A percentile compares a stretch with the other conserved stretches of the same genome.
Evolutionary conservation across 208 protist genomes (phyloP).

Genomic region (Leishmania aethiopica): DNA sequence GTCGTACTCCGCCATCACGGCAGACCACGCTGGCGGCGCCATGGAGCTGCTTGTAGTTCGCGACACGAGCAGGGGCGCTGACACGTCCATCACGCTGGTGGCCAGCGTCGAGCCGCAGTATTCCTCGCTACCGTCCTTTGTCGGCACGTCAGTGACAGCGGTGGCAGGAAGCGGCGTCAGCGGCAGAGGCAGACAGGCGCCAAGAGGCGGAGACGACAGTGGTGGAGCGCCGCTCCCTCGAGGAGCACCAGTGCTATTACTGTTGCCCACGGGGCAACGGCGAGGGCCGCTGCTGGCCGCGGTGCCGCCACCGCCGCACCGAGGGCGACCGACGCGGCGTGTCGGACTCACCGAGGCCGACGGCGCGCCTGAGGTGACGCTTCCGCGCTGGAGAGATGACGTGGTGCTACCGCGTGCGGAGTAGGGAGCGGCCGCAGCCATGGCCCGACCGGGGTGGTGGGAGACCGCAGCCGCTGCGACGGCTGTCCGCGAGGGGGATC

Average conservation of each 20-base stretch:
- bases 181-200: background rate
- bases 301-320: background rate
- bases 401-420: slow-evolving; percentile 29
- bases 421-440: background rate
- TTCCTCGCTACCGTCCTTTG: background rate
- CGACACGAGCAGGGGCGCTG: slow-evolving; percentile 6
- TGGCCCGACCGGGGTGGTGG: background rate
- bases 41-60: background rate
- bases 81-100: background rate
- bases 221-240: slow-evolving; percentile 3
- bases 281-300: slow-evolving; percentile 5
- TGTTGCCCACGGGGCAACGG: slow-evolving; percentile 1
- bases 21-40: slow-evolving; percentile 10
- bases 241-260: background rate
- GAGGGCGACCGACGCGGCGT: slow-evolving; percentile 10
- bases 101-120: background rate
- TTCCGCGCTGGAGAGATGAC: slow-evolving; percentile 27
- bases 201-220: slow-evolving; percentile 1
- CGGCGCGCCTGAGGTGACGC: slow-evolving; percentile 10
- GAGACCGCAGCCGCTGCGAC: background rate
- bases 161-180: too few species aligned
- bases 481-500: slow-evolving; percentile 9
- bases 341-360: slow-evolving; percentile 26
- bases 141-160: background rate
- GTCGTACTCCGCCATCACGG: slow-evolving; percentile 35